phyloP scores from a whole-genome alignment of 768 basidiomycete species.

The Boletus vermiculosoides region DNA sequence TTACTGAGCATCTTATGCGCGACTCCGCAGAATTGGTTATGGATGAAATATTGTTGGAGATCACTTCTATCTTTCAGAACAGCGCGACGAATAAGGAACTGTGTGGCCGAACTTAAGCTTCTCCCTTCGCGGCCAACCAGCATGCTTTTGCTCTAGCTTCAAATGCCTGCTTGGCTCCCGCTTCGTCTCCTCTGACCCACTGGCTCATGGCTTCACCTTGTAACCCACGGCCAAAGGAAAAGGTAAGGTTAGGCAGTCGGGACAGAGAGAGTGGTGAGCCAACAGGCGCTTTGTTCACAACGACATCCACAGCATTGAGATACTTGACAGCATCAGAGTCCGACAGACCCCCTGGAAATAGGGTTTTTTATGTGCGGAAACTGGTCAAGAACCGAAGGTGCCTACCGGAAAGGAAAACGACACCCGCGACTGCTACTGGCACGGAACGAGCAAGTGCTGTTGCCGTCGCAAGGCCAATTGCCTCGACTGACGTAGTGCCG shows the following conservation, averaged over 20 bases:
- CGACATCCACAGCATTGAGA: constrained; percentile 40
- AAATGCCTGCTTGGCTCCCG: constrained; percentile 39
- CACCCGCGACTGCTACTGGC: constrained; percentile 46
- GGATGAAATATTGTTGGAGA: not conserved
- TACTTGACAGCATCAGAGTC: constrained; percentile 41
- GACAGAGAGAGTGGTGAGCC: constrained; percentile 33
- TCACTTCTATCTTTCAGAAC: constrained; percentile 2
- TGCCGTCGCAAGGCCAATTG: constrained; percentile 46
- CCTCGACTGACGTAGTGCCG: constrained; percentile 35
- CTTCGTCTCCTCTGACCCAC: constrained; percentile 47
- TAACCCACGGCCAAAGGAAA: constrained; percentile 50
- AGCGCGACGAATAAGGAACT: not conserved
- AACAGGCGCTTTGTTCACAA: constrained; percentile 35
- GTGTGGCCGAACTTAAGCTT: constrained; percentile 10
- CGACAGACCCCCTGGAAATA: constrained; percentile 41
- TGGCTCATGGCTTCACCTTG: constrained; percentile 49
- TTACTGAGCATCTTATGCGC: not conserved
- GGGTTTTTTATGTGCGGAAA: not conserved
- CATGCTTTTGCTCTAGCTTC: constrained; percentile 44
- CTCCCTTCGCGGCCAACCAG: constrained; percentile 41
- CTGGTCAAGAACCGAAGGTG: not conserved
- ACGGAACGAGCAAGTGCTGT: constrained; percentile 46
- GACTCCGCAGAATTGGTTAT: not conserved
- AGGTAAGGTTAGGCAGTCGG: constrained; percentile 44
- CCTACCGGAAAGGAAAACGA: constrained; percentile 50